Conservation (phyloP, 306 rosid species). For the Alnus glutinosa region DNA sequence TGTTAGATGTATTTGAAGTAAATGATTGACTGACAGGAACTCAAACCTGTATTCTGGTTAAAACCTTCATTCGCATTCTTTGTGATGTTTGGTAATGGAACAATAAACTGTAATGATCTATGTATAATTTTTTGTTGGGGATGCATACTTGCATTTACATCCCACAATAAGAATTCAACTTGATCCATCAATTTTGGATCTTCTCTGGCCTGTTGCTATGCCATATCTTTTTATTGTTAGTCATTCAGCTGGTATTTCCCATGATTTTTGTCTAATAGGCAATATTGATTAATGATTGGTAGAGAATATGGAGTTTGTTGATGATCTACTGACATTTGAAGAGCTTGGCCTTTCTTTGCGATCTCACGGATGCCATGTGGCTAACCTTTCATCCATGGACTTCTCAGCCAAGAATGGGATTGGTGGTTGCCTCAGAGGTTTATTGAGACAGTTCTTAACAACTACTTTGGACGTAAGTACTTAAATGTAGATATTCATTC, state of each 20-base stretch:
- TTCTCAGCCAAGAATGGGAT: conserved; percentile 75
- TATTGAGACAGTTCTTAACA: conserved; percentile 66
- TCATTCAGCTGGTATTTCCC: conserved; percentile 12
- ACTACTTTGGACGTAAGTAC: conserved; percentile 58
- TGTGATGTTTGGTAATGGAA: neutral
- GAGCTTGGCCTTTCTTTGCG: conserved; percentile 75
- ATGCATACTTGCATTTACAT: neutral
- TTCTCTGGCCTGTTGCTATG: neutral
- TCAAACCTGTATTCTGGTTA: neutral
- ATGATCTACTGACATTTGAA: conserved; percentile 75
- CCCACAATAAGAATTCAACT: neutral
- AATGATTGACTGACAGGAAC: neutral
- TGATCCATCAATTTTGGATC: neutral
- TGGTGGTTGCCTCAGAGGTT: conserved; percentile 78
- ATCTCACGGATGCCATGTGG: conserved; percentile 84
- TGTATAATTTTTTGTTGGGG: neutral
- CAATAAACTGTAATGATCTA: neutral
- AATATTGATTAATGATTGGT: conserved; percentile 37
- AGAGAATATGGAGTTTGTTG: conserved; percentile 94
- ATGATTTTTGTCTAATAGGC: conserved; percentile 1
- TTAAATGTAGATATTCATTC: conserved; percentile 10
- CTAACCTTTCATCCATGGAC: conserved; percentile 70
- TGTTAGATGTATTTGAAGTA: neutral
- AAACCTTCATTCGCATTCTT: neutral
- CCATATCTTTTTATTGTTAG: conserved; percentile 11